Conservation (phyloP, 2,329 filamentous ascomycete species). For the Thelonectria discophora region DNA sequence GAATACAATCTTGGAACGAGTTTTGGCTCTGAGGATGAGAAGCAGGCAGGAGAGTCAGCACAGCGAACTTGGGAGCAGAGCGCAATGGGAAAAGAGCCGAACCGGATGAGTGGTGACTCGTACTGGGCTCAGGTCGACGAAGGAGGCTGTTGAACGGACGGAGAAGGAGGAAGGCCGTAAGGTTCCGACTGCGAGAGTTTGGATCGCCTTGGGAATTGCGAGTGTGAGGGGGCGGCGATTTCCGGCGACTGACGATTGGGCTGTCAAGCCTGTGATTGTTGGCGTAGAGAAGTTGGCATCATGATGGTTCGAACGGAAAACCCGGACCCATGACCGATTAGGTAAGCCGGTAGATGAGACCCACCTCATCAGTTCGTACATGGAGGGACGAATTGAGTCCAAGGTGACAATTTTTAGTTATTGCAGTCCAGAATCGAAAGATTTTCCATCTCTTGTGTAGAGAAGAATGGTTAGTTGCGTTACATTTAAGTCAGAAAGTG, state of each 20-base stretch:
- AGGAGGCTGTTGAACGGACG: conserved; percentile 20
- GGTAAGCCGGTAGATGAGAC: conserved; percentile 34
- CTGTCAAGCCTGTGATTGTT: background rate
- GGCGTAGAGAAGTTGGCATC: conserved; percentile 1
- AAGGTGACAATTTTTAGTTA: too few species aligned
- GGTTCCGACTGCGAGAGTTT: background rate
- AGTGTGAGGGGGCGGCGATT: background rate
- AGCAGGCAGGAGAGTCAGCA: conserved; percentile 49
- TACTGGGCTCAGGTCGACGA: conserved; percentile 43
- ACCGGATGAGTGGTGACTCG: conserved; percentile 54
- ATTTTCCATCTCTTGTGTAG: too few species aligned
- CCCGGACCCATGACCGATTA: conserved; percentile 33
- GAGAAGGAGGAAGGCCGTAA: conserved; percentile 22
- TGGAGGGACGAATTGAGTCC: too few species aligned
- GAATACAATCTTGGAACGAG: conserved; percentile 27
- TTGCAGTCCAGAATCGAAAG: too few species aligned
- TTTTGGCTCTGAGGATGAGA: conserved; percentile 30
- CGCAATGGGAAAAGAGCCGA: conserved; percentile 52
- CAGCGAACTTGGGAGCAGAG: conserved; percentile 41
- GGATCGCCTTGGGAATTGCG: background rate
- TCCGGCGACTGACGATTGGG: background rate
- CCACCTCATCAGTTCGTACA: too few species aligned
- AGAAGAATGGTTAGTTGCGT: too few species aligned
- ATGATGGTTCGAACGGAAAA: conserved; percentile 26
- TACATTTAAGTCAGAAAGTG: too few species aligned